Base-by-base conservation (phyloP, 208 protist genomes). In the Porcisia deanei region DNA sequence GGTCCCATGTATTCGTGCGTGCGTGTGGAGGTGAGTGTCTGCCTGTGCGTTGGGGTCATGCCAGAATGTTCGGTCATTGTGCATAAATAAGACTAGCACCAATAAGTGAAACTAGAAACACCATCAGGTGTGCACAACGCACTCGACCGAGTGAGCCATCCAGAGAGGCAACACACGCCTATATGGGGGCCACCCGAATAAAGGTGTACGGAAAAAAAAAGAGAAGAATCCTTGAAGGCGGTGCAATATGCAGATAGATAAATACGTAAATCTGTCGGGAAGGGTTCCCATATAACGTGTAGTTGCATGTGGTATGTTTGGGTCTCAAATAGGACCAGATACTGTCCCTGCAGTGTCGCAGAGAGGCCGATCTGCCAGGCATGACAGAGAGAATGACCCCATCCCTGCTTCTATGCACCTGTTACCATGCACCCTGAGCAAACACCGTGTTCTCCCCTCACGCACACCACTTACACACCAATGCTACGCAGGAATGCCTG, bases 401-500 rank as follows among this genome's bases (percentile, higher is more conserved):
- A 67, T 34, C 22, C 22, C 18, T 30, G 39, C 45, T 47, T 20
- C 37, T 49, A 49, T 25, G 6, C 22, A 30, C 22, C 18, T 67
- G 60, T n/a, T 39, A 10, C n/a, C 47, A 39, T 57, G 25, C 25
- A 43, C 9, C 20, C 65, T 49, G 18, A 43, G 37, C 43, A 69
- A 60, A 61, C 16, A 58, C n/a, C 18, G 3, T 47, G 16, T n/a
- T 7, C 8, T 61, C 60, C 16, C 7, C 37, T 9, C 66, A 30
- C n/a, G 45, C 25, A 18, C 25, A 7, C 14, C 63, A 45, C 45
- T 73, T 80, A 89, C 16, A 95, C 76, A 41, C 90, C 93, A 47
- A 95, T 79, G 75, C 71, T 94, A 55, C 85, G 82, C 53, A 94
- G 74, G 66, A 95, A 97, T 54, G 93, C 93, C 45, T 92, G 76